Evolutionary conservation across 2,329 filamentous ascomycete genomes (phyloP), one percentile per base, ranked within the genome.

Genomic region (Pyrenophora graminea): DNA sequence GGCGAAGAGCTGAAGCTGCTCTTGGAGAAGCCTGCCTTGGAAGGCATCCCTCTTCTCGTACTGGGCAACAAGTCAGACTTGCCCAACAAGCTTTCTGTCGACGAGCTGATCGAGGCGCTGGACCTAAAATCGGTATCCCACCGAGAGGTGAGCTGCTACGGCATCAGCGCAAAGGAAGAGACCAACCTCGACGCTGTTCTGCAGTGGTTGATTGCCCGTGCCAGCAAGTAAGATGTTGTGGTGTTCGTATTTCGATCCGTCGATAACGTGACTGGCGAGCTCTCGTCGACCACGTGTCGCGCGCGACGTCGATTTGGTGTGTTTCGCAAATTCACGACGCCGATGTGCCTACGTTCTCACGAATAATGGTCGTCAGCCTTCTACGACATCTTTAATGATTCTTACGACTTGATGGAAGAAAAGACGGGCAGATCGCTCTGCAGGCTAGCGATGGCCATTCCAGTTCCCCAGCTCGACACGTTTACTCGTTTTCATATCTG

Each of bases 61-160:
- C 83, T 99, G 30, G 94, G 93, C 48, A 99, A 99, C 80, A 99
- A 99, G 77, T 96, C 91, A 25, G 94, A 99, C 72, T 84, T 99
- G 44, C 85, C 88, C n/a, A 84, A 91, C 68, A 96, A 93, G 76
- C 79, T 97, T 58, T 89, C 89, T 25, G 93, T 97, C 36, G 94
- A 99, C 72, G 91, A 97, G 75, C 77, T 99, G 70, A 97, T 99
- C 77, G 93, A 96, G 55, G 87, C 87, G 57, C 83, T 99, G 76
- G 87, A 96, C 66, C 82, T 99, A 51, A 96, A 94, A 74, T 85
- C 85, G 63, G 91, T 99, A 72, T 89, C 87, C 53, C 88, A 91
- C 67, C 90, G 94, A 48, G 94, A 99, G 75, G 93, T 99, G 64
- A 96, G 91, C 77, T 97, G 94, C 78, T 99, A 99, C 75, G 93